Evolutionary conservation across 176 grass and related monocot species (phyloP).

Genomic region (Carex kokanica): DNA sequence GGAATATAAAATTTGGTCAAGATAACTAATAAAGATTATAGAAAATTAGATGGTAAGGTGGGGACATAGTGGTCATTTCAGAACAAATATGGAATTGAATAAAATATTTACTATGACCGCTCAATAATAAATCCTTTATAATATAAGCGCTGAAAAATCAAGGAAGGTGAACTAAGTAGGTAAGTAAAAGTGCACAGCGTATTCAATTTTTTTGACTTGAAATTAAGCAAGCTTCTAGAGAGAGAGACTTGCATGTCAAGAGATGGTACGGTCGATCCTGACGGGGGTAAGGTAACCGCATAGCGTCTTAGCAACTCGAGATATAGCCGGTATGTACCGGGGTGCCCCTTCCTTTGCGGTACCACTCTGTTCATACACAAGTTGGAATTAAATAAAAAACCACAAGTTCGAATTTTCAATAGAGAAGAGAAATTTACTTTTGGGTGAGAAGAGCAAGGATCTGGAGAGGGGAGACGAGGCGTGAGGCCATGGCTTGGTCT

Average conservation of each 20-base stretch:
- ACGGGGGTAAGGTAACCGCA: constrained; percentile 34
- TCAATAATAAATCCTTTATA: neutral
- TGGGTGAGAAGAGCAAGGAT: constrained; percentile 83
- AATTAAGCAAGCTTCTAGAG: constrained; percentile 6
- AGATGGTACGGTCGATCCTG: constrained; percentile 35
- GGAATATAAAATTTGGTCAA: neutral
- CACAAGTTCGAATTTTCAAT: neutral
- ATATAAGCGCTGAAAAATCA: neutral
- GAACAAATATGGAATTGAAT: neutral
- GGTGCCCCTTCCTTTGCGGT: constrained; percentile 70
- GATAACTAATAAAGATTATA: neutral
- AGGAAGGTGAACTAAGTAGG: constrained; percentile 11
- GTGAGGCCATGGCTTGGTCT: constrained; percentile 65
- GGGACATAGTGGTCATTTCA: neutral
- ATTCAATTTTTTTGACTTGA: constrained; percentile 11
- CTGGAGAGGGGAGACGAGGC: constrained; percentile 66
- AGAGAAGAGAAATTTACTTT: constrained; percentile 36
- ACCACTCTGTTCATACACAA: constrained; percentile 46
- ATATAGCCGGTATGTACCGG: constrained; percentile 78
- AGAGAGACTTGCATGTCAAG: constrained; percentile 60
- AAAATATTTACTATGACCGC: neutral
- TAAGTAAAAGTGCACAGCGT: neutral
- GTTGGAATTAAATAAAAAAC: neutral
- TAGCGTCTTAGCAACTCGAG: constrained; percentile 67
- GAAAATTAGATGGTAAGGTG: neutral